Evolutionary conservation across 2,329 filamentous ascomycete genomes (phyloP).

Genomic region (Aspergillus tanneri): DNA sequence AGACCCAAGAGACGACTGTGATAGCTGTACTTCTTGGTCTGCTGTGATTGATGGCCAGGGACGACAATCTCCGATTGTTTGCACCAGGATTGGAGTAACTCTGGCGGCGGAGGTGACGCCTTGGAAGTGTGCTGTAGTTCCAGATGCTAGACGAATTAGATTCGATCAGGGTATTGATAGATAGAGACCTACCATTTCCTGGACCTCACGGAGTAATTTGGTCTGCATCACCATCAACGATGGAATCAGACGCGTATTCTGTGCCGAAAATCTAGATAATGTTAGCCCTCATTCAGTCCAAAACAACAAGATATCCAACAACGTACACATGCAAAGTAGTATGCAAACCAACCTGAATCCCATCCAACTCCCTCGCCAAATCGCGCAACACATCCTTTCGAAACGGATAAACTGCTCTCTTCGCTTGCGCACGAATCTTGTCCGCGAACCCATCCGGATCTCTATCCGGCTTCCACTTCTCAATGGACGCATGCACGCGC

Average conservation of each 20-base stretch:
- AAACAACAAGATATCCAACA: too few species aligned
- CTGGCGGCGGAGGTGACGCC: too few species aligned
- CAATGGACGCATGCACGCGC: conserved; percentile 2
- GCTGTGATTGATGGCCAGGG: background rate
- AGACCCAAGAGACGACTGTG: conserved; percentile 9
- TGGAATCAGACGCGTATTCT: too few species aligned
- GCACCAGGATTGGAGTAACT: too few species aligned
- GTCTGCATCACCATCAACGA: too few species aligned
- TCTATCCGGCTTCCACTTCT: conserved; percentile 5
- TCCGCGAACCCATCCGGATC: background rate
- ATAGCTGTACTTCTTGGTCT: conserved; percentile 3
- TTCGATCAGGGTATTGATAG: too few species aligned
- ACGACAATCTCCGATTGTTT: background rate
- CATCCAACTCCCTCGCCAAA: conserved; percentile 9
- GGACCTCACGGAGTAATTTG: too few species aligned
- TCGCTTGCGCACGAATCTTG: conserved; percentile 9
- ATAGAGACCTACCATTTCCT: too few species aligned
- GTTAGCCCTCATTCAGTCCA: too few species aligned
- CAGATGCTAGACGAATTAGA: too few species aligned
- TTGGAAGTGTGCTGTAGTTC: too few species aligned
- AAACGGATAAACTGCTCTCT: conserved; percentile 11
- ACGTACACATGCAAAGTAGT: conserved; percentile 11
- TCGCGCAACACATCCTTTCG: conserved; percentile 9
- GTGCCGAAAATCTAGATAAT: too few species aligned
- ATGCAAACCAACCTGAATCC: conserved; percentile 9